Base-by-base conservation (phyloP, 345 rosid genomes). In the Cardamine occulta region DNA sequence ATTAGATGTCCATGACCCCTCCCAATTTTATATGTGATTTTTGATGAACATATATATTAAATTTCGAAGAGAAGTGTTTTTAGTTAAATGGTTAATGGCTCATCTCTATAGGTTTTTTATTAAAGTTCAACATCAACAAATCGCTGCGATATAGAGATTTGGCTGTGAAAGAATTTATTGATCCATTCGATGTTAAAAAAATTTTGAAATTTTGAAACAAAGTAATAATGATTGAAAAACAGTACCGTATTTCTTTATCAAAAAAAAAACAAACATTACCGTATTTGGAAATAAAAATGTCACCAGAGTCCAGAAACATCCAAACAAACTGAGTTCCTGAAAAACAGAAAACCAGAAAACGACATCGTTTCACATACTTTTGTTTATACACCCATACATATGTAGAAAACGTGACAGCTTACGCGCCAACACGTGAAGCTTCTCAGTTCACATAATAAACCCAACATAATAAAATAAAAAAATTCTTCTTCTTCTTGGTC, bases 381-480 rank as follows among this genome's bases (percentile, higher is more conserved):
- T 40, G 45, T 40, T 40, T 40, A 12, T 39, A 37, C 13, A 37
- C 42, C 10, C 14, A 3, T 9, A 35, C 4, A 31, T 5, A 31
- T 32, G 0, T 35, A 14, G n/a, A 44, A 44, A 42, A 42, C 47
- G 7, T 42, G 47, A 13, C 47, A 42, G 47, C 47, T 42, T 48
- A 37, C 42, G 42, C 42, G 13, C 42, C 42, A 9, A 39, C 44
- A 39, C 44, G 44, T 11, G 44, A 11, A 39, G 4, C 45, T 8
- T 44, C 39, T 23, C 37, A 48, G 29, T 49, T 75, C 73, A 75
- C 79, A 67, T n/a, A 34, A 29, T 7, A 8, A 57, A 14, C 17
- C n/a, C 3, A 11, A 40, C 0, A 28, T 14, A 32, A 26, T 8
- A 19, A 5, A 29, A 5, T 7, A 14, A 4, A 63, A 34, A 44